These are phyloP conservation scores for Pelargonium exstipulatum DNA, from an alignment of 441 rosid species.

Conservation along the genomic window DNA sequence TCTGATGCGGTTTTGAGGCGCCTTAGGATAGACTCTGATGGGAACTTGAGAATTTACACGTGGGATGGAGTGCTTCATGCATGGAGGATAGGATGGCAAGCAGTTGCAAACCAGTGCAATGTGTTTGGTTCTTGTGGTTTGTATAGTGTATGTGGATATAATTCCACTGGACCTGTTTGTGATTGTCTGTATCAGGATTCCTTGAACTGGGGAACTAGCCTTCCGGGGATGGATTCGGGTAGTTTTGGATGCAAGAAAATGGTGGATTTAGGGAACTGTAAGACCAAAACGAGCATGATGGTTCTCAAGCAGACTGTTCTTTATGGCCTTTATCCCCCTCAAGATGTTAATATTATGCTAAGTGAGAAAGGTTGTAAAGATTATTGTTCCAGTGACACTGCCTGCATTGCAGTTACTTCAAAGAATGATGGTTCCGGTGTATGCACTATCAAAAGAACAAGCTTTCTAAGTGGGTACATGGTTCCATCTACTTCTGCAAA, in stretches of 20 bases:
- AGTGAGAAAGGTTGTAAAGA: slow-evolving; percentile 31
- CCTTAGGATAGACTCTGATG: slow-evolving; percentile 37
- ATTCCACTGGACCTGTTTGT: slow-evolving; percentile 30
- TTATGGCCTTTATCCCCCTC: slow-evolving; percentile 35
- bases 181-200: slow-evolving; percentile 26
- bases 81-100: slow-evolving; percentile 41
- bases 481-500: slow-evolving; percentile 26
- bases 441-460: slow-evolving; percentile 32
- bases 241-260: slow-evolving; percentile 29
- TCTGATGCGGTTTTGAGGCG: slow-evolving; percentile 29
- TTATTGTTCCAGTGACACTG: slow-evolving; percentile 31
- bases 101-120: slow-evolving; percentile 38
- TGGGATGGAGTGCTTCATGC: slow-evolving; percentile 24
- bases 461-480: slow-evolving; percentile 32
- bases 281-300: slow-evolving; percentile 30
- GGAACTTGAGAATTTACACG: slow-evolving; percentile 38
- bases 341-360: slow-evolving; percentile 31
- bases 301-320: slow-evolving; percentile 28
- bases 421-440: slow-evolving; percentile 37
- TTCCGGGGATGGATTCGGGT: slow-evolving; percentile 19
- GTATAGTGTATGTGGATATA: slow-evolving; percentile 33
- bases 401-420: slow-evolving; percentile 33
- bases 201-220: slow-evolving; percentile 16
- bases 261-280: slow-evolving; percentile 36
- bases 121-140: slow-evolving; percentile 42